These are phyloP conservation scores for Flaveria sonorensis DNA, from an alignment of 129 eudicot species.

Conservation along the genomic window DNA sequence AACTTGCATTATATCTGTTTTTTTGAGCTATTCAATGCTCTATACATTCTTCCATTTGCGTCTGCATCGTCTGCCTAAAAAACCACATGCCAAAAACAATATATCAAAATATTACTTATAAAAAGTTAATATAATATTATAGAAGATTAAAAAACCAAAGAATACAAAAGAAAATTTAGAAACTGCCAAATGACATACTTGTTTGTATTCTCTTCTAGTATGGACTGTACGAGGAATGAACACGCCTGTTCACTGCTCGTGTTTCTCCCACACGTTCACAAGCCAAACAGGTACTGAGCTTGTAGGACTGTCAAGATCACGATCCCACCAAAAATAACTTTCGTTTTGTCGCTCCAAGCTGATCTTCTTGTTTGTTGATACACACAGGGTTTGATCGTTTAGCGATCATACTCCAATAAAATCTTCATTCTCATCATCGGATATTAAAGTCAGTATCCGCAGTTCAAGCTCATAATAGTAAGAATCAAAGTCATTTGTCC, in stretches of 20 bases:
- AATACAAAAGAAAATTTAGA: not conserved
- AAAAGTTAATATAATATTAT: not conserved
- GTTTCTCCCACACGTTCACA: constrained; percentile 46
- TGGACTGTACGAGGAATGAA: constrained; percentile 47
- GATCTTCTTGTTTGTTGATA: constrained; percentile 3
- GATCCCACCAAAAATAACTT: constrained; percentile 47
- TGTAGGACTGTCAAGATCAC: constrained; percentile 12
- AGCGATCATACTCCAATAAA: not conserved
- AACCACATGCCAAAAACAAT: not conserved
- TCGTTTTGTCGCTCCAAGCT: constrained; percentile 19
- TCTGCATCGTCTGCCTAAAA: constrained; percentile 43
- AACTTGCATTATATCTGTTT: not conserved
- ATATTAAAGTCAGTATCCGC: constrained; percentile 46
- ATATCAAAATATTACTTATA: not conserved
- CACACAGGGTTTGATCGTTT: not conserved
- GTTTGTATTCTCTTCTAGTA: constrained; percentile 24
- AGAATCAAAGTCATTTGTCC: constrained; percentile 16
- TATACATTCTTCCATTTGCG: constrained; percentile 36
- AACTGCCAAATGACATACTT: constrained; percentile 30
- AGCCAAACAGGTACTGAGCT: constrained; percentile 46
- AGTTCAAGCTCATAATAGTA: constrained; percentile 34
- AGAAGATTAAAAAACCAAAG: not conserved
- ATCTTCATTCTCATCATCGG: constrained; percentile 38
- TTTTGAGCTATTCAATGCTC: not conserved
- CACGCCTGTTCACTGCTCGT: constrained; percentile 59